Evolutionary conservation across 805 yeast species (phyloP).

Genomic region (Cyberlindnera amylophila): DNA sequence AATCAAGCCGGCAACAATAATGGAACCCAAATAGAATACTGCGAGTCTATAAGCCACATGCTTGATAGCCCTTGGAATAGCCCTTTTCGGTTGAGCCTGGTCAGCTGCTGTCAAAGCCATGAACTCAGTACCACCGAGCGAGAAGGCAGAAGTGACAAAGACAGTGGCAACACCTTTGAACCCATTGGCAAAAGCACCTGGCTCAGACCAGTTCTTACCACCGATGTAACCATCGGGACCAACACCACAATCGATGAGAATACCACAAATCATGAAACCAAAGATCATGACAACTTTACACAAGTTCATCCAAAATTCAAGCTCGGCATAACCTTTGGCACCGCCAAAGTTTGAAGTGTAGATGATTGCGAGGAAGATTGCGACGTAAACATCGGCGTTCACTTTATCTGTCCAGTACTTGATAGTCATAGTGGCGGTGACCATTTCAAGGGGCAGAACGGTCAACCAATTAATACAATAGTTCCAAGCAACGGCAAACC

Average conservation of each 20-base stretch:
- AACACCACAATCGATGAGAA: conserved; percentile 41
- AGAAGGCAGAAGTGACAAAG: conserved; percentile 54
- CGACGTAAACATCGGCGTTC: conserved; percentile 55
- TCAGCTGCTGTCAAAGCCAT: conserved; percentile 53
- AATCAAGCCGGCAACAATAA: conserved; percentile 45
- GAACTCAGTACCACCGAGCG: conserved; percentile 58
- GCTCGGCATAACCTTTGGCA: conserved; percentile 57
- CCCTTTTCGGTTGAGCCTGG: conserved; percentile 46
- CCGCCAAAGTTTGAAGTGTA: conserved; percentile 43
- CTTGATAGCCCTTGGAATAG: conserved; percentile 54
- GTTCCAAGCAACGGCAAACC: conserved; percentile 60
- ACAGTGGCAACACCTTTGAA: conserved; percentile 53
- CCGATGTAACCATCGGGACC: conserved; percentile 47
- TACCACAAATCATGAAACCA: conserved; percentile 55
- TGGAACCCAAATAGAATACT: conserved; percentile 45
- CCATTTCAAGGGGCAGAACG: conserved; percentile 60
- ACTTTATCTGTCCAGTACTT: conserved; percentile 53
- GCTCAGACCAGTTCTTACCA: conserved; percentile 45
- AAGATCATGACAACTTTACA: conserved; percentile 59
- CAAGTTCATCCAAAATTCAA: conserved; percentile 60
- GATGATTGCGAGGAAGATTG: conserved; percentile 46
- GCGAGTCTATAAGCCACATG: conserved; percentile 54
- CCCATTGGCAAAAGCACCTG: conserved; percentile 52
- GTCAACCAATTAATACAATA: conserved; percentile 62
- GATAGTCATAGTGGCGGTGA: conserved; percentile 60